These are phyloP conservation scores for Vigna hirtella DNA, from an alignment of 306 rosid genomes.

Conservation along the genomic window DNA sequence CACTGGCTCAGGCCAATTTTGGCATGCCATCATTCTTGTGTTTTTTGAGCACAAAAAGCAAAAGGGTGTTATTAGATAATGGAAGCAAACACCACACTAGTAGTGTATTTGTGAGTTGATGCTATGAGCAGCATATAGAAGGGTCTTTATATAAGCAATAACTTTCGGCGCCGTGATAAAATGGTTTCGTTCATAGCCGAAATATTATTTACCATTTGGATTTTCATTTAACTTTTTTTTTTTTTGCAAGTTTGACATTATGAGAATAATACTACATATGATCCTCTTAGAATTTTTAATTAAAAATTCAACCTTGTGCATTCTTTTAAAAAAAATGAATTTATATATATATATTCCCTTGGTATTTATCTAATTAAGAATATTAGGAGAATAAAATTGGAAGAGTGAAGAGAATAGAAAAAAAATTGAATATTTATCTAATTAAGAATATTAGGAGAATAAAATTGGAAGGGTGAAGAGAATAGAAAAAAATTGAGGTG, in stretches of 20 bases:
- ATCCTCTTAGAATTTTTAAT: not conserved
- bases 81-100: not conserved
- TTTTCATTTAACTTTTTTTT: not conserved
- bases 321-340: too few species aligned
- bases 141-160: conserved; percentile 35
- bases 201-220: not conserved
- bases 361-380: not conserved
- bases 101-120: not conserved
- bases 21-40: conserved; percentile 52
- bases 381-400: not conserved
- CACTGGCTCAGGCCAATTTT: conserved; percentile 82
- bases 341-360: too few species aligned
- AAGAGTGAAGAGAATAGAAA: not conserved
- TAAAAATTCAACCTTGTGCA: too few species aligned
- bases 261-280: not conserved
- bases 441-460: not conserved
- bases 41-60: not conserved
- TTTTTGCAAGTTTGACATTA: not conserved
- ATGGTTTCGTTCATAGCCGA: conserved; percentile 43
- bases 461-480: not conserved
- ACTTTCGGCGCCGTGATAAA: conserved; percentile 72
- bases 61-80: not conserved
- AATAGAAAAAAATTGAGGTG: not conserved
- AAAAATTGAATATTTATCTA: not conserved
- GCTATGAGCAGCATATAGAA: conserved; percentile 18